A percentile compares a stretch with the other conserved stretches of the same genome.
Conservation (phyloP, 1,284 basidiomycete genomes). For the Sporisorium graminicola region DNA sequence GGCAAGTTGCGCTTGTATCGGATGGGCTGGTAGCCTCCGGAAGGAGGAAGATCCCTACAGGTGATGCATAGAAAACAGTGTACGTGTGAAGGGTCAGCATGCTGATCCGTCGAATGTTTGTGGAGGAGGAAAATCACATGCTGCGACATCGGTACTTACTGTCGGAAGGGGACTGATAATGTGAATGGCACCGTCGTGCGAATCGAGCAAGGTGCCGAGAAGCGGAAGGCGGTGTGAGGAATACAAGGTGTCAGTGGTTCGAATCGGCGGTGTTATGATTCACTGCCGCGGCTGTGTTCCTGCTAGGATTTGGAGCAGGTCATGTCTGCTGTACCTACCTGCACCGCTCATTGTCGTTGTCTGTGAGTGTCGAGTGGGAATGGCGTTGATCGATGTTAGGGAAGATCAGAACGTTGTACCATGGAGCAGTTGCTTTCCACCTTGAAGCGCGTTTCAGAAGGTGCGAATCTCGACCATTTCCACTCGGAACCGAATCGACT, state of each 20-base stretch:
- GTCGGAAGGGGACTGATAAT: conserved; percentile 49
- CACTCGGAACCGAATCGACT: conserved; percentile 36
- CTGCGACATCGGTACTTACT: conserved; percentile 24
- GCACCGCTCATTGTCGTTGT: conserved; percentile 46
- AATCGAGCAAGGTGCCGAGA: not conserved
- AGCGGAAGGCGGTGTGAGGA: no score
- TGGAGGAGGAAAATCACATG: not conserved
- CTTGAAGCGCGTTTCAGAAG: conserved; percentile 14
- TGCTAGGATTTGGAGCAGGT: not conserved
- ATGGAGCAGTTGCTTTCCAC: not conserved
- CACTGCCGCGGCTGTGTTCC: not conserved
- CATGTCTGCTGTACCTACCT: conserved; percentile 14
- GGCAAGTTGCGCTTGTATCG: conserved; percentile 97
- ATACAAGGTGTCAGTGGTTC: conserved; percentile 13
- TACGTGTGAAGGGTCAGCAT: not conserved
- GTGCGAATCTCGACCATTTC: conserved; percentile 19
- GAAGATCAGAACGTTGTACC: not conserved
- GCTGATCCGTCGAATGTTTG: not conserved
- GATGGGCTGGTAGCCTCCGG: conserved; percentile 91
- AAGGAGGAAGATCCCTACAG: conserved; percentile 91
- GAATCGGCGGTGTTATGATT: not conserved
- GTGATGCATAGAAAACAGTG: not conserved
- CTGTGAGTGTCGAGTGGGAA: conserved; percentile 9
- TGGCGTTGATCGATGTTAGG: conserved; percentile 31
- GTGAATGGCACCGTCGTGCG: not conserved